phyloP scores from a whole-genome alignment of 176 grass and related monocot species.

The Miscanthus lutarioriparius region DNA sequence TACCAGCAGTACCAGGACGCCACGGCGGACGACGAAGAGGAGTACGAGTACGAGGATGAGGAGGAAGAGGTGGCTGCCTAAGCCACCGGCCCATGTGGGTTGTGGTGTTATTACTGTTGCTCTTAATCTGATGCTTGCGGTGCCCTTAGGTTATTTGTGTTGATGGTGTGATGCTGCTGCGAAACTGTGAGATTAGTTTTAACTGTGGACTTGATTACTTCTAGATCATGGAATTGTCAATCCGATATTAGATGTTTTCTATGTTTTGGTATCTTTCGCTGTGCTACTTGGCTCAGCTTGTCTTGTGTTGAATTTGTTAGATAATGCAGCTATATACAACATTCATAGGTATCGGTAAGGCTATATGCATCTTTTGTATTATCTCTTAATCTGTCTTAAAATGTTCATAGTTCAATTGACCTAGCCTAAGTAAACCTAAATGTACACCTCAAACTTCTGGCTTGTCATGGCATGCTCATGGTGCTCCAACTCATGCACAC shows the following conservation, averaged over 20 bases:
- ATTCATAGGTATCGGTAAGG: too few relatives aligned
- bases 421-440: too few relatives aligned
- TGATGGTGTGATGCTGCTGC: background rate
- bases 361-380: too few relatives aligned
- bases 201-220: conserved; percentile 23
- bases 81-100: conserved; percentile 21
- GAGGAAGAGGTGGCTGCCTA: conserved; percentile 47
- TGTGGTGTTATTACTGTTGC: conserved; percentile 7
- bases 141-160: conserved; percentile 12
- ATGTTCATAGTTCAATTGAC: too few relatives aligned
- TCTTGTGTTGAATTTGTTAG: too few relatives aligned
- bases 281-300: too few relatives aligned
- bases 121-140: conserved; percentile 12
- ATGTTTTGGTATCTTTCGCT: background rate
- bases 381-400: too few relatives aligned
- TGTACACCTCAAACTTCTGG: too few relatives aligned
- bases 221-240: conserved; percentile 8
- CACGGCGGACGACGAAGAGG: conserved; percentile 51
- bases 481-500: too few relatives aligned
- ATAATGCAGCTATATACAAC: too few relatives aligned
- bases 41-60: conserved; percentile 43
- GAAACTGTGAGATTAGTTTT: conserved; percentile 22
- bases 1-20: conserved; percentile 75
- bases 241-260: background rate
- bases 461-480: too few relatives aligned